Evolutionary conservation across 2,329 filamentous ascomycete species (phyloP), one percentile per base, ranked within the genome.

Genomic region (Periconia macrospinosa): DNA sequence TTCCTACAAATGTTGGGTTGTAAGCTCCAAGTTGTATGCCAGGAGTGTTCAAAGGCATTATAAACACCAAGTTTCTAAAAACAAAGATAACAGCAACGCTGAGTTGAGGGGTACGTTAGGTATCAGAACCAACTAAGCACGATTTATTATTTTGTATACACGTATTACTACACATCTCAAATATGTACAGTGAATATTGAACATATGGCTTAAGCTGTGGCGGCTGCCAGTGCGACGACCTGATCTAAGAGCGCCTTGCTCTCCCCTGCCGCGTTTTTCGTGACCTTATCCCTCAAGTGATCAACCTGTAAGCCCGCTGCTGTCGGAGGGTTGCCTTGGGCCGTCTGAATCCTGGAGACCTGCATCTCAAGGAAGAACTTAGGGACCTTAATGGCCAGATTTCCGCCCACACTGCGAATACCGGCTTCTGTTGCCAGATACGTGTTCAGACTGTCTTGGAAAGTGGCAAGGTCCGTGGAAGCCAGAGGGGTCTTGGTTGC

Each of bases 311-410:
- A 69, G 9, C 79, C 81, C 0, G 83, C 69, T n/a, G 73, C 79
- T 0, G 76, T 73, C 1, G 82, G 83, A 41, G 78, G 68, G 48
- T 79, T 80, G 0, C 84, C 83, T 72, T 85, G 81, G 0, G 84
- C 84, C 0, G 82, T 83, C 70, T 83, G 76, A 59, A 86, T 85
- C 19, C 83, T 75, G 41, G 80, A 79, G 33, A 86, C 77, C 70
- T 86, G 84, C 67, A 85, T 81, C 54, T 79, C 73, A 41, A 86
- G 67, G 68, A 86, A 86, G 78, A 86, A 86, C 70, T 86, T 86
- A 56, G 84, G 84, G 6, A 82, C 81, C 70, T 86, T 86, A 71
- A 86, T 81, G 1, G 76, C 79, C 17, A 86, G 71, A 51, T 64
- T 76, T 2, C 83, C 83, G 10, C 77, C 79, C 7, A 79, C 78